Evolutionary conservation across 1,284 basidiomycete species (phyloP), one percentile per base, ranked within the genome.

Genomic region (Stereum hirsutum): DNA sequence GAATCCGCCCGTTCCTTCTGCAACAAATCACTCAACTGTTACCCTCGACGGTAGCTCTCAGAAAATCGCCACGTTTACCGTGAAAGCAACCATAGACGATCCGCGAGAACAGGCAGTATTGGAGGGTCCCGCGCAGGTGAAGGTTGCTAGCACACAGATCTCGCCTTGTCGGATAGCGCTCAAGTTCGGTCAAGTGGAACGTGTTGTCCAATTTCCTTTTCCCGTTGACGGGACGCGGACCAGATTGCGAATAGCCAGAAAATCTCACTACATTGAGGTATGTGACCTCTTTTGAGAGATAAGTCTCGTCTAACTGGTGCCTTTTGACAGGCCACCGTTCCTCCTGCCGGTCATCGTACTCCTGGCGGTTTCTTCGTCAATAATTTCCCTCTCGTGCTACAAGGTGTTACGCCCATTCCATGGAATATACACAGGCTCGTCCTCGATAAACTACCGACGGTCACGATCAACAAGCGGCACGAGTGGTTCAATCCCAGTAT

Each of bases 381-480:
- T 41, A 61, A 54, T 27, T 68, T 68, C 47, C 59, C 65, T 1
- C 41, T 63, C 2, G 43, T 55, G 11, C 46, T 52, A 3, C 41
- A 52, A 5, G 43, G 48, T 4, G 43, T 45, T 1, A 30, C 47
- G 7, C 52, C 61, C 7, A 54, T 51, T 1, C 50, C 60, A 5
- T 63, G 65, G 60, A 68, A 64, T 43, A 54, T 75, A 21, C 72
- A 71, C 38, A 57, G 62, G 5, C 44, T 74, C 14, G 59, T 65
- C 42, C 47, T 74, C 4, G 58, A 61, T 26, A 49, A 54, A 11
- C 59, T 68, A 6, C 68, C 71, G 12, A 34, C 46, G 2, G 39
- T 67, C 27, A 46, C 35, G 20, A 6, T n/a, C 35, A 19, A n/a
- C 5, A 5, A 24, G 28, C 33, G 21, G 23, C 19, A 17, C 39